Conservation (phyloP, 1,139 yeast species). For the Kodamaea sp. region DNA sequence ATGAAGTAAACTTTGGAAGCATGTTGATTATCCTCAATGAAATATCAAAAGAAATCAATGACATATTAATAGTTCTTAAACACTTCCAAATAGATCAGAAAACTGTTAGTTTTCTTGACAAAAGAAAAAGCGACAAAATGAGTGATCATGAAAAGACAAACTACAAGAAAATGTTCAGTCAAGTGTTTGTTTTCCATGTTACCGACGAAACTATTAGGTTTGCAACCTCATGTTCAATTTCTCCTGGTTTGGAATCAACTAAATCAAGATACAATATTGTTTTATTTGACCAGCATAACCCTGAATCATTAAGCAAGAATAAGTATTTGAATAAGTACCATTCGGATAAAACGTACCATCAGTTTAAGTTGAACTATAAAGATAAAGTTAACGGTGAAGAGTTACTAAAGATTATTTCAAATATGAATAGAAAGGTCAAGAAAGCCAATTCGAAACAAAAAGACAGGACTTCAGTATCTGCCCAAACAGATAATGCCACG, state of each 20-base stretch:
- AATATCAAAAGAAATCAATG: conserved; percentile 34
- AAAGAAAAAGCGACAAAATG: conserved; percentile 14
- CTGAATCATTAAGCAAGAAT: conserved; percentile 11
- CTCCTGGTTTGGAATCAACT: conserved; percentile 33
- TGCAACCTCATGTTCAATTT: conserved; percentile 22
- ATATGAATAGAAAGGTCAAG: conserved; percentile 16
- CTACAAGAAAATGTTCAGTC: conserved; percentile 20
- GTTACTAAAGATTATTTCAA: conserved; percentile 23
- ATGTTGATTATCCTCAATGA: conserved; percentile 33
- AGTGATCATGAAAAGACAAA: conserved; percentile 13
- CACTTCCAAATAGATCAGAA: conserved; percentile 31
- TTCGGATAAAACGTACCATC: conserved; percentile 28
- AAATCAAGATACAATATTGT: conserved; percentile 29
- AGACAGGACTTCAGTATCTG: neutral
- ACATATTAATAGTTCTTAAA: conserved; percentile 35
- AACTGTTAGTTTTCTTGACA: conserved; percentile 32
- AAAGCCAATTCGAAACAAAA: conserved; percentile 4
- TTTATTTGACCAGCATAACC: conserved; percentile 22
- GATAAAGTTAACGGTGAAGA: conserved; percentile 31
- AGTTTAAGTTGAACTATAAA: conserved; percentile 29
- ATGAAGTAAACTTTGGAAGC: conserved; percentile 13
- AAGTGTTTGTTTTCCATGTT: conserved; percentile 22
- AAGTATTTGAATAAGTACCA: conserved; percentile 9
- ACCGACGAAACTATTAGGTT: conserved; percentile 19
- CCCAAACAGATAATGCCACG: neutral